phyloP scores from a whole-genome alignment of 2,329 filamentous ascomycete genomes.

The Aciculosporium take region DNA sequence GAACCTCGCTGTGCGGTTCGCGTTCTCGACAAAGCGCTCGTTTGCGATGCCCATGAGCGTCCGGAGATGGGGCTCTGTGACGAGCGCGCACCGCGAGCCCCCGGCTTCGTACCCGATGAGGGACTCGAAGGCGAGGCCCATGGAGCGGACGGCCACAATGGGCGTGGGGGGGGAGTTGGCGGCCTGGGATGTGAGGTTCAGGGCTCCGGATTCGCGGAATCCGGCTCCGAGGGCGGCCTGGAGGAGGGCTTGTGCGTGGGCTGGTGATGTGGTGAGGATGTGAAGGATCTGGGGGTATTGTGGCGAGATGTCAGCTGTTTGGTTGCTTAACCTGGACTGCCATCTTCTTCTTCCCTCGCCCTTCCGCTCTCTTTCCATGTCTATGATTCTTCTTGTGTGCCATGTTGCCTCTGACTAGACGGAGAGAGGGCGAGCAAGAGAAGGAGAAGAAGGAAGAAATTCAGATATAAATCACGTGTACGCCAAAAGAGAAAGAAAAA shows the following conservation, averaged over 20 bases:
- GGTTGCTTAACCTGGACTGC: no score
- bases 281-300: conserved; percentile 84
- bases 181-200: conserved; percentile 39
- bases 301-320: no score
- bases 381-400: no score
- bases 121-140: conserved; percentile 69
- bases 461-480: no score
- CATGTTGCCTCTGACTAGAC: no score
- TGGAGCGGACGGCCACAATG: conserved; percentile 74
- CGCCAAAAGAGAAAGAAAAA: no score
- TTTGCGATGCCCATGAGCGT: conserved; percentile 58
- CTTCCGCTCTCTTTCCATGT: no score
- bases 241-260: conserved; percentile 62
- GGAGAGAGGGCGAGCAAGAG: no score
- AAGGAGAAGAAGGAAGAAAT: no score
- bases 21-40: conserved; percentile 57
- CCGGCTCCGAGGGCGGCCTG: conserved; percentile 66
- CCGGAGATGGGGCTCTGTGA: conserved; percentile 52
- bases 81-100: conserved; percentile 31
- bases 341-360: no score
- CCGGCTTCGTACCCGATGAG: conserved; percentile 48
- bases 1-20: conserved; percentile 53
- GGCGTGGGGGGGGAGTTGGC: conserved; percentile 34
- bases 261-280: conserved; percentile 60
- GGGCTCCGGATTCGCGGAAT: conserved; percentile 79